phyloP scores from a whole-genome alignment of 1,139 yeast genomes.

The Pneumocystis carinii region DNA sequence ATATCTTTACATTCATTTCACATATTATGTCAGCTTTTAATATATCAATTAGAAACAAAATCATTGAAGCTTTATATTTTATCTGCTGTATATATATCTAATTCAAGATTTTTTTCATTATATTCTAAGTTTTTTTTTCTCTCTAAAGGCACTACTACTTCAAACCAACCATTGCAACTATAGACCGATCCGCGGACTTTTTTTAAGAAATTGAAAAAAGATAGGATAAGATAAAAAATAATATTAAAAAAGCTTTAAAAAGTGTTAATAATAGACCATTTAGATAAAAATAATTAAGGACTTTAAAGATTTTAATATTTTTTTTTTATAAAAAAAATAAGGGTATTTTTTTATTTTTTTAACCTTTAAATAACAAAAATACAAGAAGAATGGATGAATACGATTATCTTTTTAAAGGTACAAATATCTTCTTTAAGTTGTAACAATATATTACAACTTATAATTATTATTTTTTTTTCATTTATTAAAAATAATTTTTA shows the following conservation, averaged over 20 bases:
- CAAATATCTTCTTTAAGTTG: too few species aligned
- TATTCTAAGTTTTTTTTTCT: too few species aligned
- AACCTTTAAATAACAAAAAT: background rate
- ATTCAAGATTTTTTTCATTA: too few species aligned
- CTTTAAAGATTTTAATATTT: background rate
- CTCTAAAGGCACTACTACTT: too few species aligned
- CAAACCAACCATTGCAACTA: too few species aligned
- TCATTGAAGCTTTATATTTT: too few species aligned
- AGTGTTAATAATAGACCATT: background rate
- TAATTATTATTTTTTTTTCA: background rate
- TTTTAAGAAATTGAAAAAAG: too few species aligned
- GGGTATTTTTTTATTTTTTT: background rate
- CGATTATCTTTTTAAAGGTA: conserved; percentile 6
- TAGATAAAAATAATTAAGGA: background rate
- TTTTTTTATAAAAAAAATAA: background rate
- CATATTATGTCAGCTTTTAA: background rate
- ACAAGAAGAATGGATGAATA: conserved; percentile 8
- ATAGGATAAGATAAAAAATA: background rate
- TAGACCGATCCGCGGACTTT: too few species aligned
- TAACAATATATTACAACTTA: too few species aligned
- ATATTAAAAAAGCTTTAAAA: background rate
- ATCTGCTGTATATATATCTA: too few species aligned
- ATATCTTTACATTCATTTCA: background rate
- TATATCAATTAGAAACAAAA: background rate
- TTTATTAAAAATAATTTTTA: conserved; percentile 1